These are phyloP conservation scores for Fusarium paranaense DNA, from an alignment of 2,329 filamentous ascomycete genomes.

Conservation along the genomic window DNA sequence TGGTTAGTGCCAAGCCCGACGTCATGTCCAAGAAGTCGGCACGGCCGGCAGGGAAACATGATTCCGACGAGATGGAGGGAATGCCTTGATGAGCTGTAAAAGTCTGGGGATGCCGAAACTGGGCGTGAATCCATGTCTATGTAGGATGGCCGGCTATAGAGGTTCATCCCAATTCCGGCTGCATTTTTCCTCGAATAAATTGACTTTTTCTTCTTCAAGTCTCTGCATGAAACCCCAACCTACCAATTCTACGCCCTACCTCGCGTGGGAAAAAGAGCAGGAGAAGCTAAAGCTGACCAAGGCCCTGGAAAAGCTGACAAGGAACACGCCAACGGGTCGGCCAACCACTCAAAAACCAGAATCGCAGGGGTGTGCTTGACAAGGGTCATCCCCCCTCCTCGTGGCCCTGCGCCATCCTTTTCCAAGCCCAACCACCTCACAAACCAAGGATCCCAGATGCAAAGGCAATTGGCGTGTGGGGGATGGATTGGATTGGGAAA, in stretches of 20 bases:
- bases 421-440: slow-evolving; percentile 35
- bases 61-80: neutral
- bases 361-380: slow-evolving; percentile 21
- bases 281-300: neutral
- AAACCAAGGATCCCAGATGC: slow-evolving; percentile 5
- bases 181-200: neutral
- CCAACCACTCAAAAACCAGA: slow-evolving; percentile 31
- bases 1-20: slow-evolving; percentile 20
- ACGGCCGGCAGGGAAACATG: slow-evolving; percentile 9
- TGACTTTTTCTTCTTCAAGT: neutral
- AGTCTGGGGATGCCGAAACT: neutral
- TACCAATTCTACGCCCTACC: neutral
- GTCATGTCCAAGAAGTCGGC: slow-evolving; percentile 30
- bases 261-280: neutral
- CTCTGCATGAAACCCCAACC: neutral
- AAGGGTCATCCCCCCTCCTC: slow-evolving; percentile 30
- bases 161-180: neutral
- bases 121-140: neutral
- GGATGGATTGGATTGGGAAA: neutral
- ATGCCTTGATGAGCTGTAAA: neutral
- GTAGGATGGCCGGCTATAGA: neutral
- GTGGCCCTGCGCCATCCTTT: slow-evolving; percentile 37
- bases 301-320: neutral
- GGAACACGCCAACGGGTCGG: neutral
- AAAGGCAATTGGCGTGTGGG: neutral